Evolutionary conservation across 1,284 basidiomycete species (phyloP).

Genomic region (Pterulicium gracile): DNA sequence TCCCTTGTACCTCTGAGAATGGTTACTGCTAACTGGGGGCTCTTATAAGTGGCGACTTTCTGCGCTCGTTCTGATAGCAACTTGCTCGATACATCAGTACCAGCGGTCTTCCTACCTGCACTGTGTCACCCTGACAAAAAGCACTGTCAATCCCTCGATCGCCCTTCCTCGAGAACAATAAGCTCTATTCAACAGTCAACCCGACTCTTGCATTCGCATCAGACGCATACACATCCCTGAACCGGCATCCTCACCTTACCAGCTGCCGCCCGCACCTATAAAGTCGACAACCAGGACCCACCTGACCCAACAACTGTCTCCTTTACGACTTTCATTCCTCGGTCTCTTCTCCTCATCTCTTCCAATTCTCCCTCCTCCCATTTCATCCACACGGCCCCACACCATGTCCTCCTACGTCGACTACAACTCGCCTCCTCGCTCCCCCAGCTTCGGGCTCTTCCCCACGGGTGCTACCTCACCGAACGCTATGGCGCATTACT

Average conservation of each 20-base stretch:
- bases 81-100: not conserved
- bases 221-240: not conserved
- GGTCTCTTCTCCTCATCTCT: constrained; percentile 6
- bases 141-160: not conserved
- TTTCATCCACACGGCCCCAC: constrained; percentile 6
- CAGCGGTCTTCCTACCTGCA: not conserved
- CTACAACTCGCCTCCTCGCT: constrained; percentile 29
- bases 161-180: not conserved
- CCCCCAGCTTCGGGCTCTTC: constrained; percentile 50
- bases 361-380: constrained; percentile 6
- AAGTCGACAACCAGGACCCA: not conserved
- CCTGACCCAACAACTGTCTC: not conserved
- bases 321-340: constrained; percentile 5
- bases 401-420: constrained; percentile 34
- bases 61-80: not conserved
- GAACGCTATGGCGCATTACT: constrained; percentile 52
- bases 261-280: not conserved
- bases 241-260: not conserved
- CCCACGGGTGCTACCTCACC: constrained; percentile 47
- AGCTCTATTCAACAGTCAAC: not conserved
- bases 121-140: not conserved
- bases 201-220: not conserved
- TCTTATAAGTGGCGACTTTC: not conserved
- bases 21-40: not conserved
- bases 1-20: not conserved